Evolutionary conservation across 208 protist genomes (phyloP).

Genomic region (Trypanosomatidae sp.): DNA sequence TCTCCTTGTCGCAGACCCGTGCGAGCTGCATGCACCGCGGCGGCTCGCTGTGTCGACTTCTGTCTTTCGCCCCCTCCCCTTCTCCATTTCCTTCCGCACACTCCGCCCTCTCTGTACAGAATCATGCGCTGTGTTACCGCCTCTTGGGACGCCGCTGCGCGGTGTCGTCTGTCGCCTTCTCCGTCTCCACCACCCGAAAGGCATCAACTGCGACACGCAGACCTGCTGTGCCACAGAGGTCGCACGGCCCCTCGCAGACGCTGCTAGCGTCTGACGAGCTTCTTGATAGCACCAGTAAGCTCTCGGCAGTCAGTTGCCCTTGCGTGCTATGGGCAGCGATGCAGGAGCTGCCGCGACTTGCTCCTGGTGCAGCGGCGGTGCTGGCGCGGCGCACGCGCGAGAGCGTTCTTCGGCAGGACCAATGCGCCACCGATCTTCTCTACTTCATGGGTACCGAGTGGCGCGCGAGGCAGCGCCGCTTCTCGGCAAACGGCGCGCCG

Average conservation of each 20-base stretch:
- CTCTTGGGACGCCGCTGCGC: slow-evolving; percentile 1
- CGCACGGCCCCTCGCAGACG: slow-evolving; percentile 2
- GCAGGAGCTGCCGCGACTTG: slow-evolving; percentile 2
- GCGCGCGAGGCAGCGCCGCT: not conserved
- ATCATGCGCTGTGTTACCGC: not conserved
- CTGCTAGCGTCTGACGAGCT: slow-evolving; percentile 5
- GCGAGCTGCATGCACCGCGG: not conserved
- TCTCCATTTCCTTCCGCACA: not conserved
- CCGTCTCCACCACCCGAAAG: not conserved
- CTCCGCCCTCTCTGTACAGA: not conserved
- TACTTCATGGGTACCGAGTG: slow-evolving; percentile 27
- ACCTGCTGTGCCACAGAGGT: not conserved
- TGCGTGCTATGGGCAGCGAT: not conserved
- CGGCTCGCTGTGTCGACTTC: not conserved
- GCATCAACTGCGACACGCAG: not conserved
- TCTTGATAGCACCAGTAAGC: not conserved
- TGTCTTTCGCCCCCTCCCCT: not conserved
- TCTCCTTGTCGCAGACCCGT: not conserved
- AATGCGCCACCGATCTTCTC: slow-evolving; percentile 18
- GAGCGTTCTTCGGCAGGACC: slow-evolving; percentile 22
- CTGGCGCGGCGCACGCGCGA: slow-evolving; percentile 14
- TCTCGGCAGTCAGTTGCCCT: not conserved
- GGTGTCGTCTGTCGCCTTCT: not conserved
- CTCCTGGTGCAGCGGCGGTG: slow-evolving; percentile 14
- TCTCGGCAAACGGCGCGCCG: not conserved